Base-by-base conservation (phyloP, 768 basidiomycete genomes). In the Multifurca ochricompacta region DNA sequence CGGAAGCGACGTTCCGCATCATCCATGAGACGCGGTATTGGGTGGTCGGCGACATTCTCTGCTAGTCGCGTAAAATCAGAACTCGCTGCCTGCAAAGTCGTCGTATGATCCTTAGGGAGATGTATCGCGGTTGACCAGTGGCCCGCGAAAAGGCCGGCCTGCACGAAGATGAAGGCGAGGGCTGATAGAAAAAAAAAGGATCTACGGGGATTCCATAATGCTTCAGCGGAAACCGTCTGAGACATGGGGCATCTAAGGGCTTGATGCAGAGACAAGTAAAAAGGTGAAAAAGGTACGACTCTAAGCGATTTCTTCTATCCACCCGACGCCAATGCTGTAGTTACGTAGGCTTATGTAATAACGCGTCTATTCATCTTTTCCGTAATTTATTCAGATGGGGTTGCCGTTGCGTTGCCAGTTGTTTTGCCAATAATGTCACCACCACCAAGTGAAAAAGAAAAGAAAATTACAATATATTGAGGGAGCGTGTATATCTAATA, bases 11-110 rank as follows among this genome's bases (percentile, higher is more conserved):
- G 67, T 66, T 91, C 90, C 1, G 92, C 96, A 2, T 90, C 81
- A 10, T 80, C 78, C 77, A 98, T 87, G 60, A 97, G 79, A 34
- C 71, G 74, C 1, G 91, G 76, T 59, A 98, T 96, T 6, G 95
- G 94, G 67, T 99, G 91, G 14, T 70, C 66, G n/a, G 61, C 55
- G 46, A 71, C 58, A 7, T 45, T 49, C 1, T 64, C 62, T 11
- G 59, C 54, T 6, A 62, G 41, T 35, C 58, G 51, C 13, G 58
- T 43, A 19, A 43, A 35, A 1, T 48, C 25, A 30, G 68, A 64
- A 28, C 62, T 54, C 32, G 67, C 43, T 52, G 68, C 64, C 13
- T 45, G 60, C 18, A 61, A 59, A 3, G 65, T 52, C 19, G 60
- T 52, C 9, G 62, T 47, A 16, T 56, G 63, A 51, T 61, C 62